These are phyloP conservation scores for Rhizopogon rudus DNA, from an alignment of 768 basidiomycete genomes.

Conservation along the genomic window DNA sequence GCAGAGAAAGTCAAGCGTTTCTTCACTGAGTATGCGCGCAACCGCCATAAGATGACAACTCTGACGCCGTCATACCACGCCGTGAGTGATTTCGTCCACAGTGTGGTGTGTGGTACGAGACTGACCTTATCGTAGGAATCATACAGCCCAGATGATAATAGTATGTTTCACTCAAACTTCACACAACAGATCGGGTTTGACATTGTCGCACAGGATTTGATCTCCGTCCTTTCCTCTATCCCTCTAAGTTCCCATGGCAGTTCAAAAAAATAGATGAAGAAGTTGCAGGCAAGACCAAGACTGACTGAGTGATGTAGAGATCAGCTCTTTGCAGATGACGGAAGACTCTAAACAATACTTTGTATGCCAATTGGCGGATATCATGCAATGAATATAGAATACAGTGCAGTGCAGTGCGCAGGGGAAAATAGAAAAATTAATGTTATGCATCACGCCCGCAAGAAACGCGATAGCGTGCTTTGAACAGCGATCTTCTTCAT, in stretches of 20 bases:
- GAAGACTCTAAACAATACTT: not conserved
- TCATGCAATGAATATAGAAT: not conserved
- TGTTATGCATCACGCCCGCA: slow-evolving; percentile 35
- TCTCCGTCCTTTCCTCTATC: slow-evolving; percentile 93
- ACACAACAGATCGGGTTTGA: not conserved
- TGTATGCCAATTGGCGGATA: not conserved
- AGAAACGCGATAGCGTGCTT: slow-evolving; percentile 69
- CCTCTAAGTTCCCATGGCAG: slow-evolving; percentile 93
- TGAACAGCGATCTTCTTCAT: slow-evolving; percentile 88
- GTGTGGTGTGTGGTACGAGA: too few species aligned
- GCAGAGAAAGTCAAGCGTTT: slow-evolving; percentile 97
- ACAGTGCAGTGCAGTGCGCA: not conserved
- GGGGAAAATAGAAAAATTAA: not conserved
- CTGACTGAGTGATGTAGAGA: slow-evolving; percentile 32
- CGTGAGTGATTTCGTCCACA: slow-evolving; percentile 39
- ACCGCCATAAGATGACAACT: slow-evolving; percentile 98
- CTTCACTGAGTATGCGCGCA: slow-evolving; percentile 95
- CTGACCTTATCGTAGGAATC: slow-evolving; percentile 57
- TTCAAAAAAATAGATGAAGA: slow-evolving; percentile 93
- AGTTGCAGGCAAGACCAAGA: slow-evolving; percentile 50
- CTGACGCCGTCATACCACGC: slow-evolving; percentile 93
- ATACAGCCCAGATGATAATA: slow-evolving; percentile 95
- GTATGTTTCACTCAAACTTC: slow-evolving; percentile 39
- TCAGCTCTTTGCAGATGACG: slow-evolving; percentile 10
- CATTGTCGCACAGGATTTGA: slow-evolving; percentile 67